Conservation (phyloP, 352 stramenopile species). For the Globisporangium polare region DNA sequence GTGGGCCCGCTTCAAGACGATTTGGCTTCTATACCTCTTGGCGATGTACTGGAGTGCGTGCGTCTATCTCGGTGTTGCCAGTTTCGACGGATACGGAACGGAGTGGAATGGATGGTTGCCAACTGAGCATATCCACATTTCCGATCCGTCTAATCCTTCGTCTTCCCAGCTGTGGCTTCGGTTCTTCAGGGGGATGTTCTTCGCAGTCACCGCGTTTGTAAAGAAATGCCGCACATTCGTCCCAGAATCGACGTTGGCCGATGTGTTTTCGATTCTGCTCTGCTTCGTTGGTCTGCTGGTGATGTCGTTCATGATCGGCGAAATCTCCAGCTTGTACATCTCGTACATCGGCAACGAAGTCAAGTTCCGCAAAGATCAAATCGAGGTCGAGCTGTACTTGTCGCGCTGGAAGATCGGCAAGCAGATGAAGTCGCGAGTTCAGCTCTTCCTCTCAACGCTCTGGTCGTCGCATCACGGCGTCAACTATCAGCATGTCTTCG, state of each 20-base stretch:
- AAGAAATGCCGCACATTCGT: slow-evolving; percentile 51
- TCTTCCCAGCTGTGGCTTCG: slow-evolving; percentile 29
- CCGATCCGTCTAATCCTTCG: slow-evolving; percentile 23
- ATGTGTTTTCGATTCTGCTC: slow-evolving; percentile 48
- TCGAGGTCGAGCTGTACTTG: slow-evolving; percentile 46
- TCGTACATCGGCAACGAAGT: slow-evolving; percentile 63
- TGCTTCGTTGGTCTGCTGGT: slow-evolving; percentile 49
- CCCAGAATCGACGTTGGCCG: slow-evolving; percentile 24
- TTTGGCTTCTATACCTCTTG: slow-evolving; percentile 53
- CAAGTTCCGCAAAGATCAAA: slow-evolving; percentile 62
- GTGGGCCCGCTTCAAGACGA: slow-evolving; percentile 27
- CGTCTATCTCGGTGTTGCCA: slow-evolving; percentile 39
- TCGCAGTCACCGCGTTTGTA: slow-evolving; percentile 50
- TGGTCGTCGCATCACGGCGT: slow-evolving; percentile 56
- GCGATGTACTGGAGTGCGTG: slow-evolving; percentile 62
- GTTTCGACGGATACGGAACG: slow-evolving; percentile 33
- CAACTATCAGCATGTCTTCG: slow-evolving; percentile 52
- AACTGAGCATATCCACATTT: slow-evolving; percentile 31
- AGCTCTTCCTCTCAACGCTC: slow-evolving; percentile 43
- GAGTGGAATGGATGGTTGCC: slow-evolving; percentile 55
- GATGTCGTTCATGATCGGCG: slow-evolving; percentile 71
- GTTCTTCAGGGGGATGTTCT: slow-evolving; percentile 50
- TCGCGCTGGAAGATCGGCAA: slow-evolving; percentile 39
- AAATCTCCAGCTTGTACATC: slow-evolving; percentile 66
- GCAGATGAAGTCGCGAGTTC: slow-evolving; percentile 36